These are phyloP conservation scores for Paraphaeosphaeria sporulosa DNA, from an alignment of 2,329 filamentous ascomycete genomes.

Conservation along the genomic window DNA sequence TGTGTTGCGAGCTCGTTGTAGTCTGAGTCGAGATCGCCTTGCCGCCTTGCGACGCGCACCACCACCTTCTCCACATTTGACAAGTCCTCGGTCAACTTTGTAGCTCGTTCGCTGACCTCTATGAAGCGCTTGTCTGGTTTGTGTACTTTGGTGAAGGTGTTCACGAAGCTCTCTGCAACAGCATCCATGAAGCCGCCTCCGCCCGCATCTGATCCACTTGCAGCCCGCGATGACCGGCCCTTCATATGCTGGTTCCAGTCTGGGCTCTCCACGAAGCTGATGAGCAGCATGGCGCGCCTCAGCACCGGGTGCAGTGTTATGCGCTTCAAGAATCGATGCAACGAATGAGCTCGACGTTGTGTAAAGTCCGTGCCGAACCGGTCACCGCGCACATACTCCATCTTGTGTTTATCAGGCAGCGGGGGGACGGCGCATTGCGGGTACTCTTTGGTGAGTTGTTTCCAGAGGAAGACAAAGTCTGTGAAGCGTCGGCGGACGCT, in stretches of 20 bases:
- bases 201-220: conserved; percentile 50
- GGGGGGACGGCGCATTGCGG: conserved; percentile 92
- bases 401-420: conserved; percentile 97
- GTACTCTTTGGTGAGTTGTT: conserved; percentile 85
- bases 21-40: conserved; percentile 86
- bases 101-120: conserved; percentile 88
- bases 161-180: conserved; percentile 95
- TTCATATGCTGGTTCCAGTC: conserved; percentile 99
- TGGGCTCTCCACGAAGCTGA: conserved; percentile 87
- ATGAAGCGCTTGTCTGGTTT: conserved; percentile 94
- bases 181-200: conserved; percentile 86
- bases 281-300: conserved; percentile 80
- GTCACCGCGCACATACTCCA: conserved; percentile 97
- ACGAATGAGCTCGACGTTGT: conserved; percentile 82
- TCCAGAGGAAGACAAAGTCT: conserved; percentile 97
- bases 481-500: conserved; percentile 90
- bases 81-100: conserved; percentile 91
- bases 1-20: conserved; percentile 90
- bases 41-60: conserved; percentile 83
- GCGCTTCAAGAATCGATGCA: conserved; percentile 89
- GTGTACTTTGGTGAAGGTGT: conserved; percentile 95
- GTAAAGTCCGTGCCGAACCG: conserved; percentile 95
- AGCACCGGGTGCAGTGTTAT: conserved; percentile 88
- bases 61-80: conserved; percentile 96
- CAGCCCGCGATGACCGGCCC: conserved; percentile 72